A percentile compares a stretch with the other conserved stretches of the same genome.
Conservation (phyloP, 208 protist species). For the Vickermania spadyakhi region DNA sequence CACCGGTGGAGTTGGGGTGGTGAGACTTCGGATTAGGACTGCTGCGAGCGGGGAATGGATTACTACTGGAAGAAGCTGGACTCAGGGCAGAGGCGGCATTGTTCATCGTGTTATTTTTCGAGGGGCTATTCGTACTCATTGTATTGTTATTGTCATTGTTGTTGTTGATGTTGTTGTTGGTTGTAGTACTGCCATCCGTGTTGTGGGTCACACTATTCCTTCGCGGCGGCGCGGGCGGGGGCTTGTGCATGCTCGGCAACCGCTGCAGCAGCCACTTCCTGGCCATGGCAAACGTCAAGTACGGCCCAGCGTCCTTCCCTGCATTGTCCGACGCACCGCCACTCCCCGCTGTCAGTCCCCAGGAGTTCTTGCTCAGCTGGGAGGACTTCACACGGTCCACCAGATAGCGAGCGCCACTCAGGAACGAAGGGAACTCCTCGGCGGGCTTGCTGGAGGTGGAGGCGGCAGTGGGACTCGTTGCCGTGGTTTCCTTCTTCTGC, state of each 20-base stretch:
- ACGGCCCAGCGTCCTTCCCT: not conserved
- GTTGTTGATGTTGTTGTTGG: too few relatives aligned
- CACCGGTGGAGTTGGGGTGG: too few relatives aligned
- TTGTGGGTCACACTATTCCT: too few relatives aligned
- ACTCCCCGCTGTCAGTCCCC: not conserved
- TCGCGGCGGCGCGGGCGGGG: not conserved
- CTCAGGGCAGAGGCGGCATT: too few relatives aligned
- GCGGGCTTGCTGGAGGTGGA: not conserved
- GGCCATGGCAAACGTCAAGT: not conserved
- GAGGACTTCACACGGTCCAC: not conserved
- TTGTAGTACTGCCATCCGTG: too few relatives aligned
- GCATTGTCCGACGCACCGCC: not conserved
- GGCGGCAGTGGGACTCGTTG: not conserved
- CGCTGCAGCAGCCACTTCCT: not conserved
- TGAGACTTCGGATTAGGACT: too few relatives aligned
- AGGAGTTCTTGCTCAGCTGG: not conserved
- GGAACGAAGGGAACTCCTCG: not conserved
- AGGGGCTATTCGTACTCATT: too few relatives aligned
- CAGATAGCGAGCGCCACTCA: not conserved
- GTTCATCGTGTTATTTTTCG: too few relatives aligned
- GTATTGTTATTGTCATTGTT: too few relatives aligned
- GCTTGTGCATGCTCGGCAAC: not conserved
- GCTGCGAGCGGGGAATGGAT: too few relatives aligned
- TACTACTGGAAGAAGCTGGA: too few relatives aligned
- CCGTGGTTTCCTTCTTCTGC: too few relatives aligned